Percentiles rank a stretch among this genome's conserved stretches.
Evolutionary conservation across 2,329 filamentous ascomycete species (phyloP).

Genomic region (Colletotrichum falcatum): DNA sequence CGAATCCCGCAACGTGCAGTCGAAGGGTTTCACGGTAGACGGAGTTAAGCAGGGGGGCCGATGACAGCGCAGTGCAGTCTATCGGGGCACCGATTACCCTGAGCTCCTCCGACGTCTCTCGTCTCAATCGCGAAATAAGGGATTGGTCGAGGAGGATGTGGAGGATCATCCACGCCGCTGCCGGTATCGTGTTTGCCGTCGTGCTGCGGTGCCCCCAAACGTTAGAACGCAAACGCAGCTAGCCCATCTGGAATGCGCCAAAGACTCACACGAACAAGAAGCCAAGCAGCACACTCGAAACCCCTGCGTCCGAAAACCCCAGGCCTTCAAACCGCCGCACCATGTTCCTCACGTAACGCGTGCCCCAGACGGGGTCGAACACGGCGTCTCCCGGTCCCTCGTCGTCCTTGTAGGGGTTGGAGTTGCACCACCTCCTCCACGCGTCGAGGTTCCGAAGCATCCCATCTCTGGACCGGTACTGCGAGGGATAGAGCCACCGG

Average conservation of each 20-base stretch:
- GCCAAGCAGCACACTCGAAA: slow-evolving; percentile 19
- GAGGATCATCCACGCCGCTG: slow-evolving; percentile 28
- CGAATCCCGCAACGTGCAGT: slow-evolving; percentile 19
- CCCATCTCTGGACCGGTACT: slow-evolving; percentile 21
- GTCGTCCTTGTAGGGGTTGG: background rate
- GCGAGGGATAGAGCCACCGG: slow-evolving; percentile 26
- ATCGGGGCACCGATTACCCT: background rate
- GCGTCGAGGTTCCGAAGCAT: slow-evolving; percentile 14
- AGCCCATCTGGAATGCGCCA: no score
- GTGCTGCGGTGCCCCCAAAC: slow-evolving; percentile 2
- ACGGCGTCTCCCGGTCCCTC: background rate
- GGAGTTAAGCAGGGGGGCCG: slow-evolving; percentile 28
- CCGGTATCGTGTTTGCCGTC: slow-evolving; percentile 29
- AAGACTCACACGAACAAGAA: slow-evolving; percentile 36
- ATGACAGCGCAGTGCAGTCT: background rate
- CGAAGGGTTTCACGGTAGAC: slow-evolving; percentile 32
- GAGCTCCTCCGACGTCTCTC: background rate
- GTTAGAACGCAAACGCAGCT: background rate
- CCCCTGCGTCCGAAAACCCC: slow-evolving; percentile 24
- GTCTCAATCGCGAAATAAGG: slow-evolving; percentile 13
- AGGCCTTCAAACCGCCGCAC: slow-evolving; percentile 29
- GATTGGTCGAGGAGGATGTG: slow-evolving; percentile 16
- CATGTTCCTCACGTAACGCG: slow-evolving; percentile 28
- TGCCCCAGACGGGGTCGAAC: slow-evolving; percentile 29
- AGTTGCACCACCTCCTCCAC: slow-evolving; percentile 21